These are phyloP conservation scores for Lolium perenne DNA, from an alignment of 176 grass and related monocot genomes.

Conservation along the genomic window DNA sequence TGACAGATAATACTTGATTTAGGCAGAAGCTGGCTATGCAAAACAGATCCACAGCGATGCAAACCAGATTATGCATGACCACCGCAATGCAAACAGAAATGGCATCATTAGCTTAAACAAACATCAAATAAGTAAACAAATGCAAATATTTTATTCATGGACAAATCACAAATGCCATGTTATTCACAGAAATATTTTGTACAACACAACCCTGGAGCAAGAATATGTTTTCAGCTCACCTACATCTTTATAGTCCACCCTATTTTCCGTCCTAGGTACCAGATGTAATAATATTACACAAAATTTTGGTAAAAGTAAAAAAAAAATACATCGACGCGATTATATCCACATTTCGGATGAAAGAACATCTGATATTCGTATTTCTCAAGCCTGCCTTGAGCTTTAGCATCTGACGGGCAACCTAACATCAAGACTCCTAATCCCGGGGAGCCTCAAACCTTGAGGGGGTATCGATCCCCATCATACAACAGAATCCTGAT, in stretches of 20 bases:
- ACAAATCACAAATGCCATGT: background rate
- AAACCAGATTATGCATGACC: too few relatives aligned
- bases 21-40: background rate
- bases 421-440: conserved; percentile 46
- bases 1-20: background rate
- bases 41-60: background rate
- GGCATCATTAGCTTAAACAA: background rate
- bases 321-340: conserved; percentile 12
- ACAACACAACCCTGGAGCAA: conserved; percentile 26
- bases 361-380: background rate
- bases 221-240: conserved; percentile 5
- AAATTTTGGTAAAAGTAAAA: conserved; percentile 23
- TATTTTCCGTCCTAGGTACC: background rate
- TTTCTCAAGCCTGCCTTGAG: background rate
- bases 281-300: conserved; percentile 32
- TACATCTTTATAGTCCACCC: background rate
- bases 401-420: background rate
- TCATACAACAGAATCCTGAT: conserved; percentile 86
- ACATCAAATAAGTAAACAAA: background rate
- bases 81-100: background rate
- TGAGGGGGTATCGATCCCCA: conserved; percentile 82
- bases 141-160: background rate
- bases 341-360: conserved; percentile 39
- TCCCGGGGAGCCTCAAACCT: conserved; percentile 82
- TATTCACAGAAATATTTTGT: background rate